Evolutionary conservation across 1,139 yeast genomes (phyloP).

Genomic region (Suhomyces guaymorum): DNA sequence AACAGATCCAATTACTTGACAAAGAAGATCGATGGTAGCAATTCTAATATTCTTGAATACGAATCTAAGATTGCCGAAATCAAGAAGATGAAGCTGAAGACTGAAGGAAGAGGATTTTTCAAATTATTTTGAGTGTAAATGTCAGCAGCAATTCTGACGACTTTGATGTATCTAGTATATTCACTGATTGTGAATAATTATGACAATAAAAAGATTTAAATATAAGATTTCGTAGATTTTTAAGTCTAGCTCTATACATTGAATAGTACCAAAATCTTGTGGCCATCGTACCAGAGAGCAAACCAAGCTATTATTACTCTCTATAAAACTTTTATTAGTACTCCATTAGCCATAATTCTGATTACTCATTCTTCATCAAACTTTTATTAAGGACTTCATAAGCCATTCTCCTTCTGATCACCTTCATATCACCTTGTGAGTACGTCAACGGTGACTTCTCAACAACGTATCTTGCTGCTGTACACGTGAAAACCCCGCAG

Average conservation of each 20-base stretch:
- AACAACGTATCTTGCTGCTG: slow-evolving; percentile 67
- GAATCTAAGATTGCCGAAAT: slow-evolving; percentile 32
- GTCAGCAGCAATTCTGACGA: slow-evolving; percentile 1
- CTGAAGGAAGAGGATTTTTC: slow-evolving; percentile 13
- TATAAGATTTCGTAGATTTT: too few species aligned
- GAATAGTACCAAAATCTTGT: too few species aligned
- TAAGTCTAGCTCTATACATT: background rate
- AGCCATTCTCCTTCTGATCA: slow-evolving; percentile 72
- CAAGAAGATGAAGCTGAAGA: slow-evolving; percentile 9
- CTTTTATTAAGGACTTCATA: slow-evolving; percentile 40
- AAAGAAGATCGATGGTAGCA: slow-evolving; percentile 60
- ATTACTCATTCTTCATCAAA: slow-evolving; percentile 9
- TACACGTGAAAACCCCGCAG: slow-evolving; percentile 93
- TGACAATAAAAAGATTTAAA: too few species aligned
- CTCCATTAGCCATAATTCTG: too few species aligned
- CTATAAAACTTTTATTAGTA: too few species aligned
- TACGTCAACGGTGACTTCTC: slow-evolving; percentile 50
- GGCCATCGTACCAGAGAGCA: too few species aligned
- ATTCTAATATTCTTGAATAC: slow-evolving; percentile 46
- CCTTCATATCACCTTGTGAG: slow-evolving; percentile 68
- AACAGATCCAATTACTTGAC: slow-evolving; percentile 66
- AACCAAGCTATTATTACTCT: background rate
- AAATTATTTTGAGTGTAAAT: slow-evolving; percentile 8
- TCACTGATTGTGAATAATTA: too few species aligned
- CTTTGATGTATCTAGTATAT: background rate